Base-by-base conservation (phyloP, 805 yeast genomes). In the Wickerhamiella cacticola region DNA sequence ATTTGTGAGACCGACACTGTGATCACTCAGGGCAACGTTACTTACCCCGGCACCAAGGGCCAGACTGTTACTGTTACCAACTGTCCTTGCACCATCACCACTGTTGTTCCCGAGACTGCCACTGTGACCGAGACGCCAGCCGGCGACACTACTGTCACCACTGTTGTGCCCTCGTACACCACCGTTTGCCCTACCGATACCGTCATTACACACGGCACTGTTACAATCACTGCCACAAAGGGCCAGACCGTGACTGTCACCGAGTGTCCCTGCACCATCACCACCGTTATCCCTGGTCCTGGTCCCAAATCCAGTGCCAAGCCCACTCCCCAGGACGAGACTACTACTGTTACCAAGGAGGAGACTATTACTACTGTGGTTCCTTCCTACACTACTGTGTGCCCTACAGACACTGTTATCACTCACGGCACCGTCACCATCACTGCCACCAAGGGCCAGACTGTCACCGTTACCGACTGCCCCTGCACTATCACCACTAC, bases 231-330 rank as follows among this genome's bases (percentile, higher is more conserved):
- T 40, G 43, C 26, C 22, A 40, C 23, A 16, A 10, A 16, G 3
- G 15, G 33, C n/a, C 16, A 24, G 18, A 25, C 33, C 5, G 31
- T 40, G 8, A 40, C 43, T 23, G 25, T 40, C 22, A 40, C 43
- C 8, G 43, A 24, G 22, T 40, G 43, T 26, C 43, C 43, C n/a
- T 40, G 43, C 42, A 25, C 48, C 16, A 13, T 16, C 13, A 19
- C 35, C 16, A 5, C 22, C 21, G 21, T 42, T 28, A 36, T 22
- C 21, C 26, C 19, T 4, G 34, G 38, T 45, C 10, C 15, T 4
- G 48, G 52, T 39, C 38, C 52, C 6, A 9, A 29, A 38, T n/a
- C n/a, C 2, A 48, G 53, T 5, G 50, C 55, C 23, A 36, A 47
- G 6, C 35, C 50, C 41, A 23, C 43, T 19, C 19, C 43, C n/a